These are phyloP conservation scores for Teunomyces lycoperdinae DNA, from an alignment of 805 yeast genomes.

Conservation along the genomic window DNA sequence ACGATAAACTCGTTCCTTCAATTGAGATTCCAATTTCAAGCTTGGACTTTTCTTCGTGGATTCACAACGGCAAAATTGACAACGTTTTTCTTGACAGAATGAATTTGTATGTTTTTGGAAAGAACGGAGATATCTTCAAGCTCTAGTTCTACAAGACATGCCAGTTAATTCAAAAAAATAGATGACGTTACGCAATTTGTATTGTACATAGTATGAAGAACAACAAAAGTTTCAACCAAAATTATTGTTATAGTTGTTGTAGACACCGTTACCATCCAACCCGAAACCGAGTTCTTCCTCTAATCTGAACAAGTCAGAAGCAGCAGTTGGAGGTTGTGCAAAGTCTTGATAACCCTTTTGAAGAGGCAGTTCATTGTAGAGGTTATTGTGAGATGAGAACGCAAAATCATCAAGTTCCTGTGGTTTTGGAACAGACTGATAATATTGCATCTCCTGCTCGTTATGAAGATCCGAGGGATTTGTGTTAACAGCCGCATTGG, in stretches of 20 bases:
- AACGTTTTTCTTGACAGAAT: slow-evolving; percentile 26
- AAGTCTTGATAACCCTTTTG: slow-evolving; percentile 3
- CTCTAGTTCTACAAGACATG: neutral
- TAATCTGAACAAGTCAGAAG: slow-evolving; percentile 31
- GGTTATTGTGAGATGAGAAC: neutral
- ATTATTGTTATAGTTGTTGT: slow-evolving; percentile 9
- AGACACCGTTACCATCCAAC: slow-evolving; percentile 35
- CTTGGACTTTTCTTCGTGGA: slow-evolving; percentile 31
- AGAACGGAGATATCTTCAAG: slow-evolving; percentile 39
- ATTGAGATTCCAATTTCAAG: slow-evolving; percentile 34
- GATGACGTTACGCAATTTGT: neutral
- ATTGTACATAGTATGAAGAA: slow-evolving; percentile 1
- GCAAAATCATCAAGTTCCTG: slow-evolving; percentile 42
- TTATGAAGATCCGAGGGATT: slow-evolving; percentile 18
- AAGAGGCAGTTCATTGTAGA: slow-evolving; percentile 1
- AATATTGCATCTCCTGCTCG: slow-evolving; percentile 25
- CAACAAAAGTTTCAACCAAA: neutral
- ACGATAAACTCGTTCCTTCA: slow-evolving; percentile 38
- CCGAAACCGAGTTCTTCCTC: slow-evolving; percentile 47
- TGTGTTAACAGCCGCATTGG: slow-evolving; percentile 14
- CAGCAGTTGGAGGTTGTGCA: slow-evolving; percentile 5
- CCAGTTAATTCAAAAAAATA: neutral
- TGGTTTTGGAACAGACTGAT: slow-evolving; percentile 41
- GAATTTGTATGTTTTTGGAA: slow-evolving; percentile 38
- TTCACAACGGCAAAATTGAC: slow-evolving; percentile 35